These are phyloP conservation scores for Eutrema japonicum DNA, from an alignment of 345 rosid genomes.

Conservation along the genomic window DNA sequence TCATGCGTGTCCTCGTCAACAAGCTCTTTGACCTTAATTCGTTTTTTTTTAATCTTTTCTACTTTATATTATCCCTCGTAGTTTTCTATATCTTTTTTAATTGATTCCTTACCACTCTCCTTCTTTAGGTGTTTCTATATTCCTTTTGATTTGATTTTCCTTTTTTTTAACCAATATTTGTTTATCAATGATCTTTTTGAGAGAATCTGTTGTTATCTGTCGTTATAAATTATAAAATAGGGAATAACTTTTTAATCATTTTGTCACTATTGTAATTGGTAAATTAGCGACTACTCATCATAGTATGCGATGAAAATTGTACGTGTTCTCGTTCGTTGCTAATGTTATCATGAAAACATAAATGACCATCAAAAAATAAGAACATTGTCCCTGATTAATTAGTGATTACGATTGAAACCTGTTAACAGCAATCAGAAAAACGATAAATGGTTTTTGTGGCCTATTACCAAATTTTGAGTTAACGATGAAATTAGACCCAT, in stretches of 20 bases:
- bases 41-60: slow-evolving; percentile 16
- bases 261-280: background rate
- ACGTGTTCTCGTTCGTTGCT: background rate
- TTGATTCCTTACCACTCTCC: slow-evolving; percentile 25
- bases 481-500: background rate
- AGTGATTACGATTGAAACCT: slow-evolving; percentile 12
- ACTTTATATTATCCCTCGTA: slow-evolving; percentile 39
- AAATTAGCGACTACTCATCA: slow-evolving; percentile 4
- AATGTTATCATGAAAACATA: slow-evolving; percentile 1
- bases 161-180: background rate
- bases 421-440: slow-evolving; percentile 8
- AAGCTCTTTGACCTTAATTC: slow-evolving; percentile 38
- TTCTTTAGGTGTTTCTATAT: background rate
- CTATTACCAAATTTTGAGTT: slow-evolving; percentile 7
- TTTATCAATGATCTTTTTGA: background rate
- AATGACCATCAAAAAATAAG: slow-evolving; percentile 22
- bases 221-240: background rate
- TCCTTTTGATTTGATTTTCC: slow-evolving; percentile 8
- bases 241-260: background rate
- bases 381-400: background rate
- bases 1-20: slow-evolving; percentile 42
- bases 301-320: background rate
- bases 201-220: background rate
- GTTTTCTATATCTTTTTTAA: slow-evolving; percentile 31
- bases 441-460: background rate